These are phyloP conservation scores for Primulina huaijiensis DNA, from an alignment of 257 asterid species.

Conservation along the genomic window DNA sequence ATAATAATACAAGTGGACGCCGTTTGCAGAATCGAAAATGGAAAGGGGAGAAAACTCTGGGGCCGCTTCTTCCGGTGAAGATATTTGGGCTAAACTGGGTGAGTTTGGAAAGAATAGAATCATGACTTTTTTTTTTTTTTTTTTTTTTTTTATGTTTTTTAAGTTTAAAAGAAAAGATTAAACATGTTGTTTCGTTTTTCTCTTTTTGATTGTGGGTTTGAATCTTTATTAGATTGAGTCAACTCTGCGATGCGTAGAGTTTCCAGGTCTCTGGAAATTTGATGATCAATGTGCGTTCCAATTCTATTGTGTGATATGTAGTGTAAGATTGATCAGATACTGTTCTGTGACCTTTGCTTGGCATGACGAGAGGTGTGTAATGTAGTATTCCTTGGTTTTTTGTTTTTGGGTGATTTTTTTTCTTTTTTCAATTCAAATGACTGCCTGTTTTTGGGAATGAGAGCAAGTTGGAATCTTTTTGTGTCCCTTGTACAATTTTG, in stretches of 20 bases:
- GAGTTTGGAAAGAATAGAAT: neutral
- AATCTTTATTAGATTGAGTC: slow-evolving; percentile 12
- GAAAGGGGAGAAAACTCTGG: slow-evolving; percentile 66
- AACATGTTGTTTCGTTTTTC: too few species aligned
- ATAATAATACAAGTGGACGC: neutral
- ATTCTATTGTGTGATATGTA: neutral
- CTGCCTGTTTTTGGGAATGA: neutral
- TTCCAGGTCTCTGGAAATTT: slow-evolving; percentile 14
- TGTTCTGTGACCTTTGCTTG: slow-evolving; percentile 1
- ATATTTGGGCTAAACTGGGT: slow-evolving; percentile 87
- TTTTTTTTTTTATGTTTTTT: slow-evolving; percentile 5
- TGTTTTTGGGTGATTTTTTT: neutral
- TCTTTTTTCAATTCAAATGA: neutral
- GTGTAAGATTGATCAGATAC: slow-evolving; percentile 9
- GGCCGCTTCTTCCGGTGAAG: slow-evolving; percentile 36
- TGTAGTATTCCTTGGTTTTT: neutral
- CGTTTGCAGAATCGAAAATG: slow-evolving; percentile 45
- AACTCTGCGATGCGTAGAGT: slow-evolving; percentile 1
- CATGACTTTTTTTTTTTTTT: neutral
- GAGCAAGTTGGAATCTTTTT: slow-evolving; percentile 1
- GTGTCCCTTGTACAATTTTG: neutral
- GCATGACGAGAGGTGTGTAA: neutral
- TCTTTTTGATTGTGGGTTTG: neutral
- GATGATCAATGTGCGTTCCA: slow-evolving; percentile 10
- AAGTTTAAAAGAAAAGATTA: neutral